Conservation (phyloP, 768 basidiomycete species). For the Mrakia gelida region DNA sequence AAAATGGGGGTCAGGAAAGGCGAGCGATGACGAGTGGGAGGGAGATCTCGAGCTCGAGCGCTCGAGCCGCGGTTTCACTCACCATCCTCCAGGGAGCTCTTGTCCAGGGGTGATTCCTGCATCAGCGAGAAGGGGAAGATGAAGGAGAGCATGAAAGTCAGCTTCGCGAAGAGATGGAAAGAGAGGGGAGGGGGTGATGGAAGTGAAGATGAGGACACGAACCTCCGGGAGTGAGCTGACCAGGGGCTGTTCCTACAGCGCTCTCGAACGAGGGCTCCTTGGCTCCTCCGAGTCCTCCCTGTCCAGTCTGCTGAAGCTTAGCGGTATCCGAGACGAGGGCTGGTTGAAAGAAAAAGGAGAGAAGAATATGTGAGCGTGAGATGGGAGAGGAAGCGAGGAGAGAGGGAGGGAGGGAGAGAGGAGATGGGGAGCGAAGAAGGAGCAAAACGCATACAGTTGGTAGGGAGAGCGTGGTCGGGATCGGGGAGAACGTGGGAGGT, state of each 20-base stretch:
- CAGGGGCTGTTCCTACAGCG: background rate
- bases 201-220: background rate
- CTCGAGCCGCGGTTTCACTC: background rate
- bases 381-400: background rate
- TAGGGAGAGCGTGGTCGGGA: background rate
- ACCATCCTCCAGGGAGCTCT: slow-evolving; percentile 30
- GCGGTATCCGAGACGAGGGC: background rate
- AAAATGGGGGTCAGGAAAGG: background rate
- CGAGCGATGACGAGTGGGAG: background rate
- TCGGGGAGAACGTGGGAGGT: background rate
- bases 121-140: background rate
- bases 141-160: background rate
- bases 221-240: slow-evolving; percentile 21
- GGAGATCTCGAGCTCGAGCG: background rate
- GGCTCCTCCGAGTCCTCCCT: background rate
- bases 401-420: background rate
- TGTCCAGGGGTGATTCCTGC: slow-evolving; percentile 30
- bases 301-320: background rate
- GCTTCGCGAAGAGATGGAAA: background rate
- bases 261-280: background rate
- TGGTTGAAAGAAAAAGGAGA: background rate
- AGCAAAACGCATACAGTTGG: background rate
- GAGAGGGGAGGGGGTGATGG: background rate
- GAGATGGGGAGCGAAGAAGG: background rate
- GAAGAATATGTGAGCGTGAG: background rate